Evolutionary conservation across 768 basidiomycete species (phyloP).

Genomic region (Daedaleopsis sinensis): DNA sequence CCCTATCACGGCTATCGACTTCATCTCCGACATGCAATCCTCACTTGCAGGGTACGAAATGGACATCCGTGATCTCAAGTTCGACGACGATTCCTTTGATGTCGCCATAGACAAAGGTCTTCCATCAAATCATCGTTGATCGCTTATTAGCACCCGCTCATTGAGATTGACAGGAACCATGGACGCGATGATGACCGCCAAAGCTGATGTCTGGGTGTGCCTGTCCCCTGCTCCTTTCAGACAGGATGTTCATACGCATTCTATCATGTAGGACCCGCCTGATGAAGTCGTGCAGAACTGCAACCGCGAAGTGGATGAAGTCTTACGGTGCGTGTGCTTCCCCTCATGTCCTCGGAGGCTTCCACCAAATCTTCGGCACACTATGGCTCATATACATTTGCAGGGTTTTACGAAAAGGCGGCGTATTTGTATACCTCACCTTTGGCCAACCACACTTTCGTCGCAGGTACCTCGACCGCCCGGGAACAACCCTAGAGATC

Average conservation of each 20-base stretch:
- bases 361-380: background rate
- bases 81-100: slow-evolving; percentile 67
- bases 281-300: slow-evolving; percentile 71
- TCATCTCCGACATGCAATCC: background rate
- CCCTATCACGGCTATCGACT: background rate
- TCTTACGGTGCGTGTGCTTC: slow-evolving; percentile 51
- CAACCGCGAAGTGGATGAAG: slow-evolving; percentile 76
- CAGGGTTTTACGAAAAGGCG: slow-evolving; percentile 66
- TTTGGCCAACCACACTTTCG: slow-evolving; percentile 93
- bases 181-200: slow-evolving; percentile 88
- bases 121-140: background rate
- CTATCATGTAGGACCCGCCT: slow-evolving; percentile 65
- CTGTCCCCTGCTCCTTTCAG: background rate
- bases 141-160: background rate
- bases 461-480: slow-evolving; percentile 59
- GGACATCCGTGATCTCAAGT: slow-evolving; percentile 73
- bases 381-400: background rate
- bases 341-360: background rate
- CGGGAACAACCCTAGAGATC: slow-evolving; percentile 64
- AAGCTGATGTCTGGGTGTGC: slow-evolving; percentile 80
- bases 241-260: background rate
- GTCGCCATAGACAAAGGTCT: slow-evolving; percentile 83
- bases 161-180: slow-evolving; percentile 57
- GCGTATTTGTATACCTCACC: slow-evolving; percentile 77
- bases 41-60: slow-evolving; percentile 72